phyloP scores from a whole-genome alignment of 805 yeast species.

The Groenewaldozyma tartarivorans region DNA sequence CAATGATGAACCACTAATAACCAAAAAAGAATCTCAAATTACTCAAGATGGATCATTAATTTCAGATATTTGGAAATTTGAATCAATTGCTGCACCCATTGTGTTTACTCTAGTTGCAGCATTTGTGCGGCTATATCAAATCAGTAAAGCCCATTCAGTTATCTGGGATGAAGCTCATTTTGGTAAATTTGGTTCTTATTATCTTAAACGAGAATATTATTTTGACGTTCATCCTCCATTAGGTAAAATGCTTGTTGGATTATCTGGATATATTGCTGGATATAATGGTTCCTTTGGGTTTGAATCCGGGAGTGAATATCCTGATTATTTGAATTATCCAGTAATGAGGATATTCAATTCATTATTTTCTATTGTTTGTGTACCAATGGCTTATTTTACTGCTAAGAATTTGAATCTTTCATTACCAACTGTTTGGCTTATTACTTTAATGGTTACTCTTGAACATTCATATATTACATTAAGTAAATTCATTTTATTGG shows the following conservation, averaged over 20 bases:
- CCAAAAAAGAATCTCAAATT: neutral
- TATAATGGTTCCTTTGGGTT: conserved; percentile 85
- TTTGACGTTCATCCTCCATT: conserved; percentile 97
- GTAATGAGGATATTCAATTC: conserved; percentile 84
- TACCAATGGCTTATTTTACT: conserved; percentile 80
- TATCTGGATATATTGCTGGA: conserved; percentile 78
- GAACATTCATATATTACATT: conserved; percentile 79
- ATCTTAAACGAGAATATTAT: conserved; percentile 79
- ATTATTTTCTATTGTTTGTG: conserved; percentile 68
- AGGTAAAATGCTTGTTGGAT: conserved; percentile 86
- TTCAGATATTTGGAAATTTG: conserved; percentile 19
- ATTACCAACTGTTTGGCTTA: conserved; percentile 63
- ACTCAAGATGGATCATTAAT: conserved; percentile 10
- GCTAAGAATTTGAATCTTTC: conserved; percentile 68
- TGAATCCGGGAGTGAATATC: conserved; percentile 71
- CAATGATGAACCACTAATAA: neutral
- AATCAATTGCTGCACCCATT: conserved; percentile 32
- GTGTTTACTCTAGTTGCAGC: conserved; percentile 46
- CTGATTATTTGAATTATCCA: conserved; percentile 67
- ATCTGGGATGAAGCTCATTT: conserved; percentile 98
- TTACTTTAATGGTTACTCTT: conserved; percentile 60
- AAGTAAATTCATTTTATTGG: conserved; percentile 82
- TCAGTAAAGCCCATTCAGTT: conserved; percentile 60
- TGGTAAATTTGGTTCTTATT: conserved; percentile 92
- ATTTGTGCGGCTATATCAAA: conserved; percentile 44